phyloP scores from a whole-genome alignment of 2,329 filamentous ascomycete species.

The Fusarium floridanum region DNA sequence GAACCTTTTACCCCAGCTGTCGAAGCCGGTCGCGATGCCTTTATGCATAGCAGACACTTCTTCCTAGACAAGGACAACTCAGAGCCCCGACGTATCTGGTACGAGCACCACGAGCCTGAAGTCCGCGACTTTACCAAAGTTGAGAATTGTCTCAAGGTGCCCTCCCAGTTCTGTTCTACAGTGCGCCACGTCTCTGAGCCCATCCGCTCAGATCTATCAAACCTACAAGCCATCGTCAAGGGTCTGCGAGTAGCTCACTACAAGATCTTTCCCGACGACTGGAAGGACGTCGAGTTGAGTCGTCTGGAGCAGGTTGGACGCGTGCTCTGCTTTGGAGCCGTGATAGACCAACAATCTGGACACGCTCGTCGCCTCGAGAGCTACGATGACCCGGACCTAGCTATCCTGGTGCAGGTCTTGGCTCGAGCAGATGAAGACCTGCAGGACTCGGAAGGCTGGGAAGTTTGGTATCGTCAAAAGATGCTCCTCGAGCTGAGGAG shows the following conservation, averaged over 20 bases:
- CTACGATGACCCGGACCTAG: conserved; percentile 25
- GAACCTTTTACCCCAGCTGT: background rate
- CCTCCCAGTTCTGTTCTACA: conserved; percentile 16
- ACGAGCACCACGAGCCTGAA: conserved; percentile 17
- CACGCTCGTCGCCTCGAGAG: conserved; percentile 4
- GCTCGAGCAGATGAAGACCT: background rate
- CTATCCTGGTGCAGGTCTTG: conserved; percentile 22
- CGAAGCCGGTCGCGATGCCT: background rate
- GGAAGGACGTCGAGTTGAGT: background rate
- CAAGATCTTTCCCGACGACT: conserved; percentile 14
- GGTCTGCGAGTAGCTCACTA: background rate
- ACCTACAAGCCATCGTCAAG: conserved; percentile 21
- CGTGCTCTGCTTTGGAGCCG: conserved; percentile 30
- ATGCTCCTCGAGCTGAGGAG: conserved; percentile 10
- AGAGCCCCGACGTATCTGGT: conserved; percentile 10
- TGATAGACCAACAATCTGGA: conserved; percentile 3
- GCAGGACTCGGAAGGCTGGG: background rate
- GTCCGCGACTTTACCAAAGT: conserved; percentile 8
- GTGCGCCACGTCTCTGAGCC: conserved; percentile 28
- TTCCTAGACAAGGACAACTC: conserved; percentile 21
- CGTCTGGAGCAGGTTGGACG: conserved; percentile 13
- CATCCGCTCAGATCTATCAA: conserved; percentile 26
- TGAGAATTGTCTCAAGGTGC: conserved; percentile 25
- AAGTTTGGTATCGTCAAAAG: conserved; percentile 5
- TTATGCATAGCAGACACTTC: background rate